These are phyloP conservation scores for Leccinum pellstonianum DNA, from an alignment of 768 basidiomycete genomes.

Conservation along the genomic window DNA sequence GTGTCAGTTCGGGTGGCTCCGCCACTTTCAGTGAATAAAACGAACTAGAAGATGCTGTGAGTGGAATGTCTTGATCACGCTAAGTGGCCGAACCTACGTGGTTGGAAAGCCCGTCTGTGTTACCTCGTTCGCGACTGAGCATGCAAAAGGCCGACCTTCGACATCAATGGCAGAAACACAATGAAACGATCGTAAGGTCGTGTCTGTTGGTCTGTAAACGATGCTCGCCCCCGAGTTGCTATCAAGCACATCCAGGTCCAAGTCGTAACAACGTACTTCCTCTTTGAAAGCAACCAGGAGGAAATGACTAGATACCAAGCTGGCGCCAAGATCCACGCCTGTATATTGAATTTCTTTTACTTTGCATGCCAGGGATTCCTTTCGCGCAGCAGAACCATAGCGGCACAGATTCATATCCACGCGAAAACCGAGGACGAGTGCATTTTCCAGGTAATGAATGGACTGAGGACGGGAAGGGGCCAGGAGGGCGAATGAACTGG, in stretches of 20 bases:
- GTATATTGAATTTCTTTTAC: constrained; percentile 10
- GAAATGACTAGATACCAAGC: constrained; percentile 17
- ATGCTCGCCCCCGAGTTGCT: constrained; percentile 4
- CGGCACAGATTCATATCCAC: constrained; percentile 6
- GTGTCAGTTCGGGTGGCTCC: background rate
- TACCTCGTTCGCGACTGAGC: constrained; percentile 9
- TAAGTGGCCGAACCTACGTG: constrained; percentile 1
- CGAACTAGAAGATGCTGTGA: constrained; percentile 7
- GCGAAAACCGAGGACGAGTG: constrained; percentile 13
- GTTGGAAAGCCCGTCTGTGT: background rate
- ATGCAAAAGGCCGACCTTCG: constrained; percentile 17
- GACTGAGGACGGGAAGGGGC: constrained; percentile 17
- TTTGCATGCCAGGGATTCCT: background rate
- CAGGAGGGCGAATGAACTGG: constrained; percentile 16
- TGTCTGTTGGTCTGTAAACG: constrained; percentile 6
- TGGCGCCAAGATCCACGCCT: background rate
- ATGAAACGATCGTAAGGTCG: constrained; percentile 1
- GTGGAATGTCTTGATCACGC: background rate
- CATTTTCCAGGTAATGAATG: constrained; percentile 13
- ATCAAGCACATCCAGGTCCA: constrained; percentile 1
- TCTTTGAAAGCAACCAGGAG: constrained; percentile 14
- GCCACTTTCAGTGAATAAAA: constrained; percentile 8
- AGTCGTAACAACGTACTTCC: constrained; percentile 17
- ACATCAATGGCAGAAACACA: constrained; percentile 14
- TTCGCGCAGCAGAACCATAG: background rate